Evolutionary conservation across 1,284 basidiomycete genomes (phyloP), one percentile per base, ranked within the genome.

Genomic region (Cryptococcus sp.): DNA sequence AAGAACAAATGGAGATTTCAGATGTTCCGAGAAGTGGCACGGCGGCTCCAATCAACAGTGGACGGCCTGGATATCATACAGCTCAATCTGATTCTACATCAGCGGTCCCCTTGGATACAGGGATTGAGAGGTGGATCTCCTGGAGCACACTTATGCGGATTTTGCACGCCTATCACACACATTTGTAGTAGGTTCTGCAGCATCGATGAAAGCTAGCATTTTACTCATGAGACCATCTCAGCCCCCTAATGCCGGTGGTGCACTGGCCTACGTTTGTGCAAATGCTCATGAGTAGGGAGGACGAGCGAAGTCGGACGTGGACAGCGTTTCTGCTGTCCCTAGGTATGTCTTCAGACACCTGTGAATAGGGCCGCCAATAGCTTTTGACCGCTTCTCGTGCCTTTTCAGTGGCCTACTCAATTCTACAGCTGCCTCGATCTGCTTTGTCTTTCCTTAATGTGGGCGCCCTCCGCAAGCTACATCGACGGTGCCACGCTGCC

Each of bases 201-300:
- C 15, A 22, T 59, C 40, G 19, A 10, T 19, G 7, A 20, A 16
- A 15, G 1, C n/a, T 4, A 13, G 19, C 25, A 43, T 2, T 43
- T 10, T 26, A 44, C 17, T 22, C 15, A 5, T 41, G 11, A 11
- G 51, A 55, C 49, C 17, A 11, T 38, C 46, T n/a, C 50, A 68
- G 66, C 46, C 63, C 68, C 0, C 52, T 70, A n/a, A 57, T 70
- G 54, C 66, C 68, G 1, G 55, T 70, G 44, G 59, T 68, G 37
- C 68, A 70, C 43, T 70, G 68, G 68, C 68, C 68, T 15, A 65
- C 65, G 3, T 68, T 68, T 50, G 64, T 63, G 1, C 68, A 70
- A 52, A 63, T 67, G 43, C 59, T 70, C 23, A 54, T 68, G 10
- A 61, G 65, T 16, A 47, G 68, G 16, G 62, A 65, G 22, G 68